Evolutionary conservation across 2,329 filamentous ascomycete genomes (phyloP), one percentile per base, ranked within the genome.

Genomic region (Cordyceps pruinosa): DNA sequence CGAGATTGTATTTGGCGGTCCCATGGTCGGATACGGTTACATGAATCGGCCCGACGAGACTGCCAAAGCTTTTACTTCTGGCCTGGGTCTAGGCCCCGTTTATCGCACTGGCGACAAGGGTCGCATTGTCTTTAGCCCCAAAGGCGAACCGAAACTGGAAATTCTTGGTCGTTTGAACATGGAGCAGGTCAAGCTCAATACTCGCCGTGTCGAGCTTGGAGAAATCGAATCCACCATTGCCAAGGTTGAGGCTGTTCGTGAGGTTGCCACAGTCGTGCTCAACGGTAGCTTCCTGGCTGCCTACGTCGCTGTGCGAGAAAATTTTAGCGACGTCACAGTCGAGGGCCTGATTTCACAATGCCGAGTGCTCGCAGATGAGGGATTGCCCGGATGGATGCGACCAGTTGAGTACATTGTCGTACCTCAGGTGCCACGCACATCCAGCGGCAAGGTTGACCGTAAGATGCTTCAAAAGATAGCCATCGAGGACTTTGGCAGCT

Each of bases 191-290:
- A 58, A 58, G 48, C 56, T 58, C 30, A 58, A 58, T 32, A 53
- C 47, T 7, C 56, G 56, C 17, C 56, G 56, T 32, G 49, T 58
- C 9, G 56, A 58, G 9, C 56, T 58, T 8, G 47, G 47, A 28
- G 56, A 58, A 25, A 58, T 58, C 26, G 56, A 58, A 35, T 52
- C 47, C 6, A 53, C 42, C 2, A 39, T 58, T 30, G 47, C 56
- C 39, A 53, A 34, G 39, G 56, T 47, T 6, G 56, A 58, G 25
- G 1, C 70, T 69, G 4, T 63, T 64, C 15, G 72, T 60, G 67
- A 75, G 68, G 9, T 69, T 70, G 0, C 77, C 77, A 2, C 81
- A 76, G 59, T 84, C 79, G 69, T 82, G 77, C 41, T 56, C 21
- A 59, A 56, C 5, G 50, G 48, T 12, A 59, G 42, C 13, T 53